Evolutionary conservation across 176 grass and related monocot species (phyloP), one percentile per base, ranked within the genome.

Genomic region (Musa itinerans): DNA sequence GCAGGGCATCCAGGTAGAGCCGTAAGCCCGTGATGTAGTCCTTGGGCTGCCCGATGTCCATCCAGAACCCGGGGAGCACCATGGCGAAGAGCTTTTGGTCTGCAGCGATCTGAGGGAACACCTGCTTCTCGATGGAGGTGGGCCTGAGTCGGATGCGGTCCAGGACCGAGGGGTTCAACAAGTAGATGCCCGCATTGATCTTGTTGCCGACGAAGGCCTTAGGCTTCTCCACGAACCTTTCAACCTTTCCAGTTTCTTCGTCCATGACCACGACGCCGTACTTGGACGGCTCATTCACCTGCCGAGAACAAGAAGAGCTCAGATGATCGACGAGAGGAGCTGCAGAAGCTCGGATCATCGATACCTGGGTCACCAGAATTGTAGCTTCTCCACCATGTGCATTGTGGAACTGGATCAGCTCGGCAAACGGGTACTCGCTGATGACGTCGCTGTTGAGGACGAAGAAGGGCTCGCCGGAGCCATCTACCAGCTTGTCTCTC

Each of bases 251-350:
- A 3, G 62, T 65, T 25, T 65, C 62, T 24, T 65, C 62, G 8
- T 65, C 62, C 62, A 25, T 65, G 21, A 65, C 62, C 62, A 65
- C 62, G 21, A 65, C 62, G 62, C 62, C 62, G 21, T 65, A 65
- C 62, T 65, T 65, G 20, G 22, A 65, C 10, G 62, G 62, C 22
- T 65, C 62, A 65, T 65, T 22, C 9, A 65, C 62, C 62, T 65
- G 62, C 15, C 17, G 57, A 15, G 16, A 7, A 43, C 34, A 43
- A 6, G 34, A 43, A 43, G 34, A 43, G 34, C 34, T 43, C 34
- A 43, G 34, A 43, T 6, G 34, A 43, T 43, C 34, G 34, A 43
- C 4, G 34, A 43, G 34, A 43, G 34, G 34, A 20, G 15, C 57
- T 20, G 16, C 57, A 59, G 2, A 15, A 59, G 4, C 57, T 59